Evolutionary conservation across 805 yeast genomes (phyloP), one percentile per base, ranked within the genome.

Genomic region (Debaryomyces prosopidis): DNA sequence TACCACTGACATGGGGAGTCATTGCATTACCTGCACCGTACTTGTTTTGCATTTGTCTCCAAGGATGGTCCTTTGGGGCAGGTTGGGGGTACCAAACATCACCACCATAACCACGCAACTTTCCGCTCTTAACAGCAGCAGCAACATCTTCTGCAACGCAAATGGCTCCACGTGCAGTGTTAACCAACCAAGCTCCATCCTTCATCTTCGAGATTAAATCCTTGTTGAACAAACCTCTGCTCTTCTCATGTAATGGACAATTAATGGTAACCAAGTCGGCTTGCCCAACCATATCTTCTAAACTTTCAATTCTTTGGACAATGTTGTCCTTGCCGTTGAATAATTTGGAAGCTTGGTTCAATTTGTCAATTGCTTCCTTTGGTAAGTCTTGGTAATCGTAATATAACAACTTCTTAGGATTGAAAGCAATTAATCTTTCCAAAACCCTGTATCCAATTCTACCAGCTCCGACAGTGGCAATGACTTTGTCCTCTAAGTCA

Each of bases 41-140:
- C 58, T 77, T 70, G 77, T 85, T 84, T 40, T 69, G 60, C 82
- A 85, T 78, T 9, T 72, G 44, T 74, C 89, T 76, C 94, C 94
- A 87, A 53, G 90, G 90, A 60, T 85, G 90, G 63, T 76, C 76
- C 44, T 71, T 69, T 51, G 90, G 89, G 19, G 92, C 87, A 34
- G 95, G 95, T 66, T 87, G 95, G 12, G 84, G 85, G 71, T 59
- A 77, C 89, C 92, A 86, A 43, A 87, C 94, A 65, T 87, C 94
- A 55, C 92, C 94, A 57, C 91, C 94, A 61, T 86, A 87, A 42
- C 91, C 92, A 57, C 84, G 73, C 41, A 87, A 62, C 55, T 83
- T 84, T 40, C 94, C 94, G 31, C 80, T 68, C 44, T 73, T 60
- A 32, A 87, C 78, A 1, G 92, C 92, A 12, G 75, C 90, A 0